Base-by-base conservation (phyloP, 441 rosid genomes). In the Adansonia rubrostipa region DNA sequence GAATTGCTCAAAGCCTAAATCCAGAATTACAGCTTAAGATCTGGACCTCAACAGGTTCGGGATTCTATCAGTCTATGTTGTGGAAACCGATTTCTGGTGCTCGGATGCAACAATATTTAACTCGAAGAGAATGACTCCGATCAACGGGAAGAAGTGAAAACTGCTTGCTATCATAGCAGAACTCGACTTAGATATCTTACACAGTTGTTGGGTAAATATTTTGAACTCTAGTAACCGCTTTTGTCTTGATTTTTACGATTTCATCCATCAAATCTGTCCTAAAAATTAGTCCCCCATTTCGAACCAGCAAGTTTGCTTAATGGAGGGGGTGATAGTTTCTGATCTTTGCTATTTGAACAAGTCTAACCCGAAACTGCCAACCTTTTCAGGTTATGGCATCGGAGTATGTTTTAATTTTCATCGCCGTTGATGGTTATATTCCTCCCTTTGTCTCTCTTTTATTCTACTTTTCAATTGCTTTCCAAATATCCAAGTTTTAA, bases 161-260 rank as follows among this genome's bases (percentile, higher is more conserved):
- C 48, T 64, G 20, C 47, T 36, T 64, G 20, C 47, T 36, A 10
- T 33, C 67, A 14, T 33, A 15, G 47, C 47, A 22, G 15, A 20
- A 44, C 33, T 9, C 14, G 7, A 67, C 28, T 44, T 19, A 44
- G 5, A 44, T 53, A 19, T 11, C 8, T 13, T 7, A 36, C 69
- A 40, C 6, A n/a, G 19, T 13, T 62, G 67, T 62, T 24, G 67
- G 67, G 67, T 28, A 62, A 62, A n/a, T 45, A 65, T 40, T 64
- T n/a, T 65, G 53, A 67, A 28, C 53, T 67, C 71, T 44, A 67
- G 20, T 28, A 62, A 62, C 36, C 4, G 9, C 42, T 62, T 24
- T 62, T 4, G 44, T 33, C 66, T 24, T 28, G 44, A 24, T 42
- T 61, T 61, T 6, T 61, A 61, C 13, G 42, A 24, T 61, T 24